Base-by-base conservation (phyloP, 495 filamentous ascomycete genomes). In the Hyaloscypha hepaticicola region DNA sequence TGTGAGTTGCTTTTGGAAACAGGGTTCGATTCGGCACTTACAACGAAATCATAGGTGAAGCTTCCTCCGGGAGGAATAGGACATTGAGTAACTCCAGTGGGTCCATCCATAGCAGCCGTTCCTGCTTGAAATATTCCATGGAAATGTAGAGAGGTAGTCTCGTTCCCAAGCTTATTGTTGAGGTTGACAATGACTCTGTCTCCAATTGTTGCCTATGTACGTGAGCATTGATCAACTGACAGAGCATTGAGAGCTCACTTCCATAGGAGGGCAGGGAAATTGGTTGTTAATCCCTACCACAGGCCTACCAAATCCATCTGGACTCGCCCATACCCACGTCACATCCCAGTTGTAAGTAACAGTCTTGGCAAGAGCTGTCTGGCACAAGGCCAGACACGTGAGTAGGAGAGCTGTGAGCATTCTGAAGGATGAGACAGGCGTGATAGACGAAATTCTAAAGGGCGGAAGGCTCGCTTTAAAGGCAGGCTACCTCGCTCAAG, bases 101-200 rank as follows among this genome's bases (percentile, higher is more conserved):
- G 79, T 0, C 91, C 91, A 70, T 96, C 91, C 91, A 93, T 93
- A 12, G 81, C 73, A 21, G 79, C 85, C 6, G 88, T 88, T 26
- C 79, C 81, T 69, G 88, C 81, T 72, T 92, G 89, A 72, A 83
- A 90, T 70, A 94, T 79, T 22, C 91, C 91, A 72, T 96, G 91
- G 73, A 87, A 96, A 77, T 96, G 91, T 5, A 95, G 75, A 34
- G 83, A 84, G 2, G 89, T 88, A n/a, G 78, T 82, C 72, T 92
- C 77, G 69, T 94, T 87, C 7, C 84, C 88, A 12, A 96, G 80
- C n/a, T 82, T 77, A 74, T 96, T 96, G 66, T 82, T 76, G 64
- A 92, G 74, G 66, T 91, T 85, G 50, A 93, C 80, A 14, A 90
- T 74, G 34, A 96, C 71, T 24, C 78, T 80, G 66, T 95, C 91